Evolutionary conservation across 2,329 filamentous ascomycete genomes (phyloP), one percentile per base, ranked within the genome.

Genomic region (Cladosporium sp.): DNA sequence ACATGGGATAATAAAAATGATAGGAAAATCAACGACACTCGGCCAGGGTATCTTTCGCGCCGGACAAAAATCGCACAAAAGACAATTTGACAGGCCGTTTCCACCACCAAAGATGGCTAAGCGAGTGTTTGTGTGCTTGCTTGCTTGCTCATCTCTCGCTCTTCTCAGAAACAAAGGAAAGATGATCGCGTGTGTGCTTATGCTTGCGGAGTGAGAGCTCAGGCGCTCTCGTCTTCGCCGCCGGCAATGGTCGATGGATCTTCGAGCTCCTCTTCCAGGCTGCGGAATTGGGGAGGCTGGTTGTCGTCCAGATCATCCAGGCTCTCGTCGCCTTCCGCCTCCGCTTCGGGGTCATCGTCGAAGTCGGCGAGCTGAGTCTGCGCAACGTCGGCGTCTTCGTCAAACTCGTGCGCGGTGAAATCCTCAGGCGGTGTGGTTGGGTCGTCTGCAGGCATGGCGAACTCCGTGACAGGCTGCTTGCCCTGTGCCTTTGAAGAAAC

Each of bases 341-440:
- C 65, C 11, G 16, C 36, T 43, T 53, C 83, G 49, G 78, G 78
- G 30, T 80, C 78, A 65, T 85, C 83, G 66, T 85, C 83, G 46
- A 80, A 81, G 66, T 84, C 84, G 46, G 81, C 81, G 61, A 82
- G 82, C 23, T 78, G 79, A 53, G 77, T 77, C 48, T 82, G 78
- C 46, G 79, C 80, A 49, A 80, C 81, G 70, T 87, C 84, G 0
- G 86, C 86, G 70, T 88, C 86, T 67, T 82, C 82, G 70, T 89
- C 86, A 67, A 88, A 88, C 70, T 79, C 83, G 56, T 82, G 81
- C 70, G 82, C 81, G 43, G 83, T 78, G 70, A 88, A 79, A 16
- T 54, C 48, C 59, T 62, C 59, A 16, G 60, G 49, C 16, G 60
- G 53, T 4, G 48, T 63, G 23, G 14, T 25, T 21, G 13, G 48